Percentiles rank a stretch among this genome's conserved stretches.
These are phyloP conservation scores for sweet orange (Citrus sinensis) DNA, from an alignment of 345 rosid species.

Conservation along the genomic window DVS_A1.0 CM039162.1:12102001-12102500, in stretches of 20 bases:
- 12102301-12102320: not conserved
- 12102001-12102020: not conserved
- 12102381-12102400: not conserved
- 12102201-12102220: no score
- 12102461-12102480: no score
- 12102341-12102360: not conserved
- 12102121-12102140: not conserved
- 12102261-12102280: not conserved
- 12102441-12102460: no score
- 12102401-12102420: no score
- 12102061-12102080: not conserved
- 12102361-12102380: not conserved
- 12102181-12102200: not conserved
- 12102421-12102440: no score
- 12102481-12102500: no score
- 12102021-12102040: not conserved
- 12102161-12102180: no score
- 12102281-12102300: not conserved
- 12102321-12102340: conserved; percentile 1
- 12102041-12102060: not conserved
- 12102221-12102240: not conserved
- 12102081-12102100: not conserved
- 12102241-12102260: not conserved
- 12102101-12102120: not conserved
- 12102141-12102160: not conserved